Evolutionary conservation across 176 grass and related monocot genomes (phyloP).

Genomic region (Rhynchospora breviuscula): DNA sequence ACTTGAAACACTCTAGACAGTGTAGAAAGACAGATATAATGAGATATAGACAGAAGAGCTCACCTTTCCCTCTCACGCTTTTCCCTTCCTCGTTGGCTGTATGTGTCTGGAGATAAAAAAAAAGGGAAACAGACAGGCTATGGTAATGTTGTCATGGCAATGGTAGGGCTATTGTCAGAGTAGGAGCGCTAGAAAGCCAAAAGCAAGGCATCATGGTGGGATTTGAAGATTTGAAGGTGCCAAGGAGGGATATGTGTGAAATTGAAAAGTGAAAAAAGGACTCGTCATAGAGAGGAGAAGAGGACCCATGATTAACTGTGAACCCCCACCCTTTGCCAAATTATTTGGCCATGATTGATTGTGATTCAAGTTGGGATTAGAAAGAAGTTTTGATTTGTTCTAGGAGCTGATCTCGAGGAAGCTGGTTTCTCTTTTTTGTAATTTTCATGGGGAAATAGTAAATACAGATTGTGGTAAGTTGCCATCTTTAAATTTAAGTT

Average conservation of each 20-base stretch:
- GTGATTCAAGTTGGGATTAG: neutral
- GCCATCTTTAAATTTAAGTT: no score
- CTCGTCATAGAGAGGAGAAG: neutral
- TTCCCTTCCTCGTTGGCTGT: slow-evolving; percentile 20
- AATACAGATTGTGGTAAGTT: neutral
- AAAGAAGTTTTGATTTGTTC: neutral
- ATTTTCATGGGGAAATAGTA: neutral
- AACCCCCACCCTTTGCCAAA: neutral
- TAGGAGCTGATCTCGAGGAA: neutral
- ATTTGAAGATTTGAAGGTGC: neutral
- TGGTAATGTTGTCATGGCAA: slow-evolving; percentile 1
- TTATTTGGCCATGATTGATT: slow-evolving; percentile 22
- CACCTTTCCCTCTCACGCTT: slow-evolving; percentile 20
- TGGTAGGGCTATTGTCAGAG: neutral
- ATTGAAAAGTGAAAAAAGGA: slow-evolving; percentile 5
- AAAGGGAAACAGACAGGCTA: slow-evolving; percentile 13
- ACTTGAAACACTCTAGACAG: slow-evolving; percentile 5
- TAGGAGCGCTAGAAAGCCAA: slow-evolving; percentile 13
- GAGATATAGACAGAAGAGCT: slow-evolving; percentile 8
- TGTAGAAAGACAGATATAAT: slow-evolving; percentile 17
- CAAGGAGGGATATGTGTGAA: neutral
- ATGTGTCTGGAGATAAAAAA: neutral
- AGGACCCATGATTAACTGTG: slow-evolving; percentile 1
- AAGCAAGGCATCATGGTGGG: slow-evolving; percentile 14
- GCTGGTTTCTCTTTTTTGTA: neutral